Evolutionary conservation across 2,329 filamentous ascomycete species (phyloP).

Genomic region (Cadophora malorum): DNA sequence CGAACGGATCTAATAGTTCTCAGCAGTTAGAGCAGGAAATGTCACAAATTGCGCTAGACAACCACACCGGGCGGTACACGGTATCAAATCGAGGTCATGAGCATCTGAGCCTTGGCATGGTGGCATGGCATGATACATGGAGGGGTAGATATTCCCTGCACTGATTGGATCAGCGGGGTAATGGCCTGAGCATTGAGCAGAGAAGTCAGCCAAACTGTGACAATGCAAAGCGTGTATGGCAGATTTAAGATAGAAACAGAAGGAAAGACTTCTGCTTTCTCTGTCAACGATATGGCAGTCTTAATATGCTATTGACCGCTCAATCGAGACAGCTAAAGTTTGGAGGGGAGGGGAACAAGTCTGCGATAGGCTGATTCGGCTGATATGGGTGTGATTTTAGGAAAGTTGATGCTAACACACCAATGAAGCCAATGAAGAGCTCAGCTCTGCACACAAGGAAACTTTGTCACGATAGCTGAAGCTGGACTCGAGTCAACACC

Average conservation of each 20-base stretch:
- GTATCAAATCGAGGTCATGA: not conserved
- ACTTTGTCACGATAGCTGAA: conserved; percentile 1
- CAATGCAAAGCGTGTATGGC: not conserved
- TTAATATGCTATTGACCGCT: not conserved
- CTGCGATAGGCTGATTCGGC: conserved; percentile 13
- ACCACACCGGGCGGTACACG: too few relatives aligned
- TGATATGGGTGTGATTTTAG: not conserved
- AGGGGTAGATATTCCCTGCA: conserved; percentile 10
- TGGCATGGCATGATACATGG: conserved; percentile 18
- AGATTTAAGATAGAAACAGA: not conserved
- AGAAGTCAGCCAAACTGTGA: not conserved
- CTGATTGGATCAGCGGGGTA: not conserved
- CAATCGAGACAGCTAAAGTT: not conserved
- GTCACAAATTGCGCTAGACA: too few relatives aligned
- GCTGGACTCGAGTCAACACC: not conserved
- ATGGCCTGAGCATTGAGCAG: not conserved
- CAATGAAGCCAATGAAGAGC: conserved; percentile 6
- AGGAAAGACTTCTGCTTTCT: not conserved
- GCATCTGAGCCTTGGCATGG: conserved; percentile 1
- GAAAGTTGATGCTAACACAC: not conserved
- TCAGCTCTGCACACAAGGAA: not conserved
- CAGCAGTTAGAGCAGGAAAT: too few relatives aligned
- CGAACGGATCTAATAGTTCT: too few relatives aligned
- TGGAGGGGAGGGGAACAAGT: not conserved
- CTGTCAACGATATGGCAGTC: not conserved